Percentiles rank a stretch among this genome's conserved stretches.
These are phyloP conservation scores for Berberis thunbergii DNA, from an alignment of 164 flowering plant genomes.

Conservation along the genomic window DNA sequence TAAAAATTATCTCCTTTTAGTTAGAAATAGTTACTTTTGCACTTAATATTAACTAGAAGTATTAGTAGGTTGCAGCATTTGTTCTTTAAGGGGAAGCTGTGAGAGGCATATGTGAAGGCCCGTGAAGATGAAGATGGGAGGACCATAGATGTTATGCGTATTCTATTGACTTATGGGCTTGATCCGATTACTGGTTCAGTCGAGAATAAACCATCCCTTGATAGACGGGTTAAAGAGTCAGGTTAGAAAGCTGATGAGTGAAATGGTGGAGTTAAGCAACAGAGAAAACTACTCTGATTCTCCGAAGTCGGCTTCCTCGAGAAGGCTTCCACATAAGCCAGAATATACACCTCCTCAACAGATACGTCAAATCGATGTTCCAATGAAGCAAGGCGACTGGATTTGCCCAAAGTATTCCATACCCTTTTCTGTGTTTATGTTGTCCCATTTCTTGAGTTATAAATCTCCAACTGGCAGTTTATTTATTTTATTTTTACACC, in stretches of 20 bases:
- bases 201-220: conserved; percentile 43
- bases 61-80: conserved; percentile 75
- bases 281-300: conserved; percentile 21
- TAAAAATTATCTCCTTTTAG: background rate
- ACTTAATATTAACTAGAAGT: conserved; percentile 3
- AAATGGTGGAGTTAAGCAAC: conserved; percentile 42
- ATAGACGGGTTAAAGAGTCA: conserved; percentile 41
- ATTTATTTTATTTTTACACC: conserved; percentile 2
- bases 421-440: background rate
- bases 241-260: conserved; percentile 54
- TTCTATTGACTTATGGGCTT: conserved; percentile 66
- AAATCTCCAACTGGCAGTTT: background rate
- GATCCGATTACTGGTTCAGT: conserved; percentile 37
- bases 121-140: conserved; percentile 58
- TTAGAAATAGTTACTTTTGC: background rate
- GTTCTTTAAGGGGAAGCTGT: conserved; percentile 73
- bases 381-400: conserved; percentile 77
- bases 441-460: background rate
- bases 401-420: conserved; percentile 65
- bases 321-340: conserved; percentile 5
- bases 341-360: conserved; percentile 16
- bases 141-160: conserved; percentile 83
- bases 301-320: conserved; percentile 7
- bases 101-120: conserved; percentile 78
- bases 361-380: conserved; percentile 24